Evolutionary conservation across 192 early-diverging fungal species (phyloP).

Genomic region (Glomus cerebriforme): DNA sequence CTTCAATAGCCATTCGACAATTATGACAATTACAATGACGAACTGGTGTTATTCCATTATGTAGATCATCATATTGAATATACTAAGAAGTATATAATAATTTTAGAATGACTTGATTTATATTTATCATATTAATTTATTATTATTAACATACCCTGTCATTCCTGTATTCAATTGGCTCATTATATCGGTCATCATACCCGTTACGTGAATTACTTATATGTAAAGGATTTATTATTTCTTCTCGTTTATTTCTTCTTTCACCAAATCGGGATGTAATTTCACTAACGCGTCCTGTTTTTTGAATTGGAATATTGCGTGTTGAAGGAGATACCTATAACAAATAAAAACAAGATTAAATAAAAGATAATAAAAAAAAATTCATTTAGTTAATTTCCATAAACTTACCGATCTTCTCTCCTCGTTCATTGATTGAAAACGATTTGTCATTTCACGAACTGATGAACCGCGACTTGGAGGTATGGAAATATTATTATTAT

Average conservation of each 20-base stretch:
- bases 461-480: neutral
- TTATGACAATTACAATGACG: neutral
- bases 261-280: conserved; percentile 2
- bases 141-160: neutral
- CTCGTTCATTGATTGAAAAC: neutral
- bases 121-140: neutral
- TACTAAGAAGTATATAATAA: neutral
- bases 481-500: neutral
- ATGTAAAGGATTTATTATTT: neutral
- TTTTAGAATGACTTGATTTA: no score
- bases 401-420: neutral
- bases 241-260: neutral
- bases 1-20: neutral
- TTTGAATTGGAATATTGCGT: neutral
- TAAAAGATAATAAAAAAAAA: neutral
- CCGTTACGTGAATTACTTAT: neutral
- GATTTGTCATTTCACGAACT: neutral
- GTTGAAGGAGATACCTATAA: neutral
- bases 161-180: neutral
- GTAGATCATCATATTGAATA: neutral
- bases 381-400: neutral
- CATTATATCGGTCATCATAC: neutral
- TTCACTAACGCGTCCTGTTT: neutral
- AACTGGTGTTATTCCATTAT: neutral
- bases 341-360: neutral